Evolutionary conservation across 75 land plant species (phyloP).

Genomic region (Gnetum montanum): DNA sequence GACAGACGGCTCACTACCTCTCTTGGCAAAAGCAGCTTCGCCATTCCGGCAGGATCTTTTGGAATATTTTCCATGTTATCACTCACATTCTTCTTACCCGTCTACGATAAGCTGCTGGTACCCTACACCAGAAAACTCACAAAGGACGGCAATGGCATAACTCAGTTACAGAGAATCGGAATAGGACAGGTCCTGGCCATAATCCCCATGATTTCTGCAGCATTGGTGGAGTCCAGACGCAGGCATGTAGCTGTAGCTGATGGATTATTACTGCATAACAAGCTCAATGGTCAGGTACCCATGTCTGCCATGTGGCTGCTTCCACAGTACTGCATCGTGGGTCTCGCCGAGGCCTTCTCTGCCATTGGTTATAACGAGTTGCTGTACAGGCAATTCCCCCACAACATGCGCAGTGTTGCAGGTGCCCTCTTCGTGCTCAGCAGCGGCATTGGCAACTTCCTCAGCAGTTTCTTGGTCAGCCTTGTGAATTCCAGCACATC

Average conservation of each 20-base stretch:
- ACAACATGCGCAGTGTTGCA: constrained; percentile 63
- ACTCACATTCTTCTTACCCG: constrained; percentile 39
- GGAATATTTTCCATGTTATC: constrained; percentile 35
- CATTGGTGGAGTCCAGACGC: constrained; percentile 35
- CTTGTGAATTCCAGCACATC: constrained; percentile 27
- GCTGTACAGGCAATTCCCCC: constrained; percentile 57
- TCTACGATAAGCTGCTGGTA: constrained; percentile 52
- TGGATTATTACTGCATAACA: constrained; percentile 1
- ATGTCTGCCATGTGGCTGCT: constrained; percentile 32
- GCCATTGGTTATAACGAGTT: constrained; percentile 53
- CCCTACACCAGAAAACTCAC: constrained; percentile 29
- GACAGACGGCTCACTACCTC: constrained; percentile 25
- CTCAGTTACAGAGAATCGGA: constrained; percentile 56
- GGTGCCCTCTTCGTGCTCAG: constrained; percentile 48
- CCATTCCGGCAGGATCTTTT: constrained; percentile 58
- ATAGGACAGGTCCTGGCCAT: constrained; percentile 41
- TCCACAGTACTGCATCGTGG: constrained; percentile 47
- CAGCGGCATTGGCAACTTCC: constrained; percentile 37
- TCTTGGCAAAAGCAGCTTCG: constrained; percentile 17
- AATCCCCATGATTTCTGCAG: constrained; percentile 48
- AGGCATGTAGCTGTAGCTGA: constrained; percentile 20
- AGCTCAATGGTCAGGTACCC: constrained; percentile 14
- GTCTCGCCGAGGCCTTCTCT: constrained; percentile 51
- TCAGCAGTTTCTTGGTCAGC: constrained; percentile 43
- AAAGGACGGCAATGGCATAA: constrained; percentile 32